These are phyloP conservation scores for Camellia japonica DNA, from an alignment of 148 eudicot species.

Conservation along the genomic window DNA sequence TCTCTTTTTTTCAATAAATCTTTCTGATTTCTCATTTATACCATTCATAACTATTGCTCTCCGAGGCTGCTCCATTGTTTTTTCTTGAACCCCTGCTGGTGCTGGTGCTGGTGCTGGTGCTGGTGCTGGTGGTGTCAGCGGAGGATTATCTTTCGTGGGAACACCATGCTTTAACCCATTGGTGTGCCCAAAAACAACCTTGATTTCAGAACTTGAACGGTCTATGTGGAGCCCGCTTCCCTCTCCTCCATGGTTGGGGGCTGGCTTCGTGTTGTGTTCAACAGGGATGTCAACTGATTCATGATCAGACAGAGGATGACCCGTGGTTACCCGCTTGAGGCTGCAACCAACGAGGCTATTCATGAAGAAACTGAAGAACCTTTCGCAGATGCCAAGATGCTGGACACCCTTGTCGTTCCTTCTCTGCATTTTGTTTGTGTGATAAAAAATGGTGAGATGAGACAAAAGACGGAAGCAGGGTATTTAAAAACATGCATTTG, in stretches of 20 bases:
- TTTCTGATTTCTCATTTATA: constrained; percentile 32
- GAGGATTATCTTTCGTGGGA: background rate
- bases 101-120: background rate
- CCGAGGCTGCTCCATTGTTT: background rate
- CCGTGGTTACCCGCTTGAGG: background rate
- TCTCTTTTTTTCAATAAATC: constrained; percentile 21
- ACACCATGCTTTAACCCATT: background rate
- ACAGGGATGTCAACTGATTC: background rate
- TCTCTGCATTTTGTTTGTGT: constrained; percentile 1
- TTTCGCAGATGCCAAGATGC: constrained; percentile 19
- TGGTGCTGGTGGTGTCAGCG: no score
- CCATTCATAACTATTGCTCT: background rate
- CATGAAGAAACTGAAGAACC: constrained; percentile 13
- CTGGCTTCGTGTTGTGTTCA: no score
- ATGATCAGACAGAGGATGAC: background rate
- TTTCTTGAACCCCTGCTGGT: background rate
- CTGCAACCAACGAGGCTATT: background rate
- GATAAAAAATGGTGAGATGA: background rate
- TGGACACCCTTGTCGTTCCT: background rate
- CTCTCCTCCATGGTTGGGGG: no score
- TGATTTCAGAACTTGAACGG: constrained; percentile 2
- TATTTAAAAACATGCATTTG: background rate
- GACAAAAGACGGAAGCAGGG: background rate
- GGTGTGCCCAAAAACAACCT: constrained; percentile 10
- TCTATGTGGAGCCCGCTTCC: background rate